Evolutionary conservation across 352 stramenopile genomes (phyloP).

Genomic region (Pythium aquatile): DNA sequence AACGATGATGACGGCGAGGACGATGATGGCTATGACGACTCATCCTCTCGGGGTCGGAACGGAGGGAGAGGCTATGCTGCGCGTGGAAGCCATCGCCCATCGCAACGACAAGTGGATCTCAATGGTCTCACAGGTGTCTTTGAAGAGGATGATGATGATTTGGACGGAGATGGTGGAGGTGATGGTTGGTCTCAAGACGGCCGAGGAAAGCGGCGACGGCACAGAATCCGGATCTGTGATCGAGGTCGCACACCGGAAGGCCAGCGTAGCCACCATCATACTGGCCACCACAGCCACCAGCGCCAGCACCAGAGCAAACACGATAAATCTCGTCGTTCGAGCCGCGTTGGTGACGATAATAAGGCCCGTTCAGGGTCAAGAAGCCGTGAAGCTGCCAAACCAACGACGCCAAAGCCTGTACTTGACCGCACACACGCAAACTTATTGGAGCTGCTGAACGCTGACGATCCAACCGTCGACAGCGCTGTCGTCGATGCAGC

Average conservation of each 20-base stretch:
- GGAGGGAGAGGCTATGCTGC: not conserved
- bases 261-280: constrained; percentile 6
- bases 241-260: constrained; percentile 36
- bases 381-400: constrained; percentile 11
- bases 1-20: constrained; percentile 3
- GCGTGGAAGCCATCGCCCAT: not conserved
- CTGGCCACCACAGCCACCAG: constrained; percentile 1
- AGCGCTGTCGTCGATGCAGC: constrained; percentile 35
- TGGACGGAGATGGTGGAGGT: constrained; percentile 11
- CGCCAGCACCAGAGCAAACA: constrained; percentile 13
- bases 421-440: constrained; percentile 46
- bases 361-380: not conserved
- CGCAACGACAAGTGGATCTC: constrained; percentile 47
- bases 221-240: constrained; percentile 46
- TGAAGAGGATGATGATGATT: constrained; percentile 37
- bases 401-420: constrained; percentile 17
- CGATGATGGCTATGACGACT: not conserved
- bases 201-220: constrained; percentile 25
- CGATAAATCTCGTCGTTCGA: not conserved
- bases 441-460: constrained; percentile 55
- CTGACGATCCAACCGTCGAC: constrained; percentile 25
- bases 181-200: constrained; percentile 18
- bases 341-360: not conserved
- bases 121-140: constrained; percentile 51
- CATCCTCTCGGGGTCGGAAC: not conserved